These are phyloP conservation scores for Platanthera zijinensis DNA, from an alignment of 106 monocot species.

Conservation along the genomic window DNA sequence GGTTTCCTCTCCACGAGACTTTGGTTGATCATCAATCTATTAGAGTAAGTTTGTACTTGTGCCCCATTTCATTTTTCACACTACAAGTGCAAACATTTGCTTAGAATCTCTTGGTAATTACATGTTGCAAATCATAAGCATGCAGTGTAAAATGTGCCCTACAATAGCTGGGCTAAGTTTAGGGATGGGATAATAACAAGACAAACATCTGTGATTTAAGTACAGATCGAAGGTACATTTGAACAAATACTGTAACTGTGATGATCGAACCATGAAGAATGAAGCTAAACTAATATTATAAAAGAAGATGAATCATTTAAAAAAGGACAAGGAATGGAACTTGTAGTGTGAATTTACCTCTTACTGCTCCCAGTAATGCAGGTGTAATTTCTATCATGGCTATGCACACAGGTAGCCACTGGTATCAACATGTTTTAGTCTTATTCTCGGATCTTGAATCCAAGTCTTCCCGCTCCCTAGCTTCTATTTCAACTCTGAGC, in stretches of 20 bases:
- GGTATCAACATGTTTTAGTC: conserved; percentile 72
- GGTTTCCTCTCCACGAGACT: conserved; percentile 65
- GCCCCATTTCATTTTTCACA: neutral
- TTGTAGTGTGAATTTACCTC: conserved; percentile 39
- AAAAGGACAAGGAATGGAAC: neutral
- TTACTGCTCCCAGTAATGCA: conserved; percentile 89
- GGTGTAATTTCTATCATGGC: conserved; percentile 75
- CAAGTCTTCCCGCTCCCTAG: conserved; percentile 54
- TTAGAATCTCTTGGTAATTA: no score
- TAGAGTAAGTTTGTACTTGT: conserved; percentile 39
- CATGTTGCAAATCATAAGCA: no score
- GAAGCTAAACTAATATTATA: no score
- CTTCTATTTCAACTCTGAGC: conserved; percentile 64
- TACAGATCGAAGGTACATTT: no score
- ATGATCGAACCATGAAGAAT: no score
- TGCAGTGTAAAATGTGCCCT: no score
- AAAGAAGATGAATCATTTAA: neutral
- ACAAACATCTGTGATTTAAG: no score
- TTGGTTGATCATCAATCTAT: conserved; percentile 56
- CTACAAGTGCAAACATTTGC: no score
- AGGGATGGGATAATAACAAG: no score
- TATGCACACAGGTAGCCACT: conserved; percentile 53
- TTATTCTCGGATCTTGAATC: conserved; percentile 77
- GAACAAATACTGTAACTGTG: no score
- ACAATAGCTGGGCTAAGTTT: no score